Evolutionary conservation across 371 early-diverging fungal species (phyloP).

Genomic region (Phascolomyces articulosus): DNA sequence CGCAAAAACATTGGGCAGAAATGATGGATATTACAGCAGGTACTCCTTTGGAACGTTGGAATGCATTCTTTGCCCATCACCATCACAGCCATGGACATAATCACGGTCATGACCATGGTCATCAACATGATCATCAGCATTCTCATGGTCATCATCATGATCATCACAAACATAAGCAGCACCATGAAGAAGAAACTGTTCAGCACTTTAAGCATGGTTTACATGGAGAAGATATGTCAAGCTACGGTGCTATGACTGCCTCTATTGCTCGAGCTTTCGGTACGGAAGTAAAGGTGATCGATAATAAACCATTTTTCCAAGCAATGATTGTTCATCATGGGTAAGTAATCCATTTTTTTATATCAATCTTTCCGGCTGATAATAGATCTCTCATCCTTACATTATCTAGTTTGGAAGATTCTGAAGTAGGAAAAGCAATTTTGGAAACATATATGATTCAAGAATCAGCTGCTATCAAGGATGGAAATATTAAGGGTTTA

Average conservation of each 20-base stretch:
- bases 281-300: not conserved
- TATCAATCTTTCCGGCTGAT: not conserved
- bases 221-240: not conserved
- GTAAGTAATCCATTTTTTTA: not conserved
- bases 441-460: slow-evolving; percentile 11
- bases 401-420: slow-evolving; percentile 11
- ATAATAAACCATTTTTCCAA: not conserved
- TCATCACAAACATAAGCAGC: not conserved
- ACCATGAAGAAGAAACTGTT: not conserved
- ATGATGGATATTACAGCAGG: not conserved
- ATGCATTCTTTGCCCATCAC: not conserved
- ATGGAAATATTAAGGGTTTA: not conserved
- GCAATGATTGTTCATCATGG: slow-evolving; percentile 1
- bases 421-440: not conserved
- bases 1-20: not conserved
- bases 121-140: not conserved
- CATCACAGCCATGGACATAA: not conserved
- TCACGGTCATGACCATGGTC: not conserved
- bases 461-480: slow-evolving; percentile 3
- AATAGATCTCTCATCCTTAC: not conserved
- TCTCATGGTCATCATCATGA: not conserved
- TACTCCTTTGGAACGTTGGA: not conserved
- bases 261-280: slow-evolving; percentile 1
- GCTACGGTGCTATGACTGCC: not conserved
- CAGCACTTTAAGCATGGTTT: not conserved